Percentiles rank a stretch among this genome's conserved stretches.
phyloP scores from a whole-genome alignment of 2,329 filamentous ascomycete species.

The Paracorniculantispora psalliotae region DNA sequence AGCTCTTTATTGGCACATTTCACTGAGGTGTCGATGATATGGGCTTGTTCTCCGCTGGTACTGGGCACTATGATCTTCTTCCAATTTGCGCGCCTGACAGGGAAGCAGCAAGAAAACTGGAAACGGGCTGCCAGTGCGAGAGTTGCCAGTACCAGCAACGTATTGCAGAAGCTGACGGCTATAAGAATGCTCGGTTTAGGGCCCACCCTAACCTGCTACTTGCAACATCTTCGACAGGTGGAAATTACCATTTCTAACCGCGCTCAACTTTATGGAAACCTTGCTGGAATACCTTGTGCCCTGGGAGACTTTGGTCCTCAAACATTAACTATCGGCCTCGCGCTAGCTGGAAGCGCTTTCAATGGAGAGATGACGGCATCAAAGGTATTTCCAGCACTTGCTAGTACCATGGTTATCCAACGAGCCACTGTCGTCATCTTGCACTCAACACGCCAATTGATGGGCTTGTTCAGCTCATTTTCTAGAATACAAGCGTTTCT shows the following conservation, averaged over 20 bases:
- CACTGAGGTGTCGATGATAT: not conserved
- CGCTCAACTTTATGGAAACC: no score
- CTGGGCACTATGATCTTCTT: not conserved
- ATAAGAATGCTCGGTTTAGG: conserved; percentile 5
- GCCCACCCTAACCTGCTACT: not conserved
- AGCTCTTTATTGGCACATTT: not conserved
- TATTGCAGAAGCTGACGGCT: not conserved
- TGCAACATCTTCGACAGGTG: not conserved
- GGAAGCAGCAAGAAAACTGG: not conserved
- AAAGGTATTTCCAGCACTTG: no score
- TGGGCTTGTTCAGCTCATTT: no score
- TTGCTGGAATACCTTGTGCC: no score
- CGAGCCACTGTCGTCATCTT: no score
- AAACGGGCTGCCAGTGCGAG: no score
- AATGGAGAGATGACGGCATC: no score
- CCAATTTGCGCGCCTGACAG: not conserved
- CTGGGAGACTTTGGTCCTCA: not conserved
- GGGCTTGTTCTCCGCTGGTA: not conserved
- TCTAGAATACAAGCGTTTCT: no score
- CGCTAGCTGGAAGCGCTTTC: no score
- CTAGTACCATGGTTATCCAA: no score
- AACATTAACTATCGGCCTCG: no score
- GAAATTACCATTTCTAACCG: not conserved
- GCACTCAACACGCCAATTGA: no score
- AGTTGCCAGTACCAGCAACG: not conserved